Conservation (phyloP, 345 rosid genomes). For the Camelina laxa region DNA sequence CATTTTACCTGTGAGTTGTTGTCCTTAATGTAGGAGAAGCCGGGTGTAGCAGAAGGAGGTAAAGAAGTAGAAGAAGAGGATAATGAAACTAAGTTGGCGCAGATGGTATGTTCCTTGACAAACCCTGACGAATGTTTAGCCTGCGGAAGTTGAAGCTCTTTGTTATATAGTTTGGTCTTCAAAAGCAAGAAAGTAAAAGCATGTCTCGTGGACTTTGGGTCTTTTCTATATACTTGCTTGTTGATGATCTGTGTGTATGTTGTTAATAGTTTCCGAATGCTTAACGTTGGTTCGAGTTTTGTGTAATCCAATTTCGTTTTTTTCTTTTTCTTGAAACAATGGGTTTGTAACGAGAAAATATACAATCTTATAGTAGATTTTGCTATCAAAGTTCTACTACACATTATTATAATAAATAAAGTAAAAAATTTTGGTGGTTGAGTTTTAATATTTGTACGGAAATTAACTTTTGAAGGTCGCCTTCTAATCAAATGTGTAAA, state of each 20-base stretch:
- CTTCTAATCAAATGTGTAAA: no score
- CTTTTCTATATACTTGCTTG: neutral
- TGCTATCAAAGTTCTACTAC: neutral
- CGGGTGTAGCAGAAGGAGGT: constrained; percentile 36
- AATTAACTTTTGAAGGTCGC: no score
- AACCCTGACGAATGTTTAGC: constrained; percentile 82
- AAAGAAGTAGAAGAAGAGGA: constrained; percentile 36
- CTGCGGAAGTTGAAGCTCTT: constrained; percentile 67
- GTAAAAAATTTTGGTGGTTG: no score
- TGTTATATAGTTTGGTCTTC: constrained; percentile 1
- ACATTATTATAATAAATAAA: no score
- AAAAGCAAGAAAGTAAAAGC: neutral
- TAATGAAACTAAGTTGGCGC: constrained; percentile 69
- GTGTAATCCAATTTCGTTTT: constrained; percentile 4
- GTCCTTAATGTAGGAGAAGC: constrained; percentile 49
- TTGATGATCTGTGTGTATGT: constrained; percentile 1
- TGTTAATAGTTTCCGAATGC: constrained; percentile 15
- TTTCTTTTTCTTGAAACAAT: neutral
- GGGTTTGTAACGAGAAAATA: neutral
- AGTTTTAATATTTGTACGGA: no score
- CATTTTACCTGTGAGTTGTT: neutral
- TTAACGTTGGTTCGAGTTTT: constrained; percentile 20
- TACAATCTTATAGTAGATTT: neutral
- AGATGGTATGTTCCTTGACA: constrained; percentile 82
- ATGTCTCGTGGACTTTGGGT: neutral